Evolutionary conservation across 495 filamentous ascomycete genomes (phyloP), one percentile per base, ranked within the genome.

Genomic region (Penicillium cinerascens): DNA sequence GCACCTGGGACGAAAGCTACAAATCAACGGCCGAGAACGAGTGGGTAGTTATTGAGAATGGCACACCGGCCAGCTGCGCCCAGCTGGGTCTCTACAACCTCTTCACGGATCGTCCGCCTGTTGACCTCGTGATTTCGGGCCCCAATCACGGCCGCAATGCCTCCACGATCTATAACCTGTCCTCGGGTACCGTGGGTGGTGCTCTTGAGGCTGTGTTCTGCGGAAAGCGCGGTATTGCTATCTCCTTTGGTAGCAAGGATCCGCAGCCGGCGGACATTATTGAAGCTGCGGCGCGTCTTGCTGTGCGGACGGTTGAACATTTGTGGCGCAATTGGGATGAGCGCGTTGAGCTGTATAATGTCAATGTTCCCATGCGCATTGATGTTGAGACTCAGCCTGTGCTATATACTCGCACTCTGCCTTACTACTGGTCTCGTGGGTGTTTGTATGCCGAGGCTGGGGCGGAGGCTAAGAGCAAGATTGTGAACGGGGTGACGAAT

Each of bases 131-230:
- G 1, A 81, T 98, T 22, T 86, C 80, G 6, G 93, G 93, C 5
- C 93, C 93, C 2, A 98, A 98, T 61, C 96, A 96, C 71, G 93
- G 93, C 20, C 77, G 92, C 45, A 98, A 98, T 69, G 89, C 89
- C 15, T 96, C 92, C 0, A 90, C 93, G 0, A 82, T 96, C 39
- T 97, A 97, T 67, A 87, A 87, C 35, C 75, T 98, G 23, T 89
- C 84, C 33, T 89, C 84, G 16, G 93, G 93, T 6, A 98, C 93
- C 0, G 72, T 98, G 16, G 93, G 93, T 27, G 93, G 91, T 0
- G 93, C 93, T 0, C 77, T 98, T 44, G 93, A 97, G 70, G 93
- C 90, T 0, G 92, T 92, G 3, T 84, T 90, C 0, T 96, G 89
- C 65, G 80, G 79, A 22, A 80, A 82, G 39, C 82, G 81, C 46